Evolutionary conservation across 441 rosid species (phyloP), one percentile per base, ranked within the genome.

Genomic region (Jatropha podagrica): DNA sequence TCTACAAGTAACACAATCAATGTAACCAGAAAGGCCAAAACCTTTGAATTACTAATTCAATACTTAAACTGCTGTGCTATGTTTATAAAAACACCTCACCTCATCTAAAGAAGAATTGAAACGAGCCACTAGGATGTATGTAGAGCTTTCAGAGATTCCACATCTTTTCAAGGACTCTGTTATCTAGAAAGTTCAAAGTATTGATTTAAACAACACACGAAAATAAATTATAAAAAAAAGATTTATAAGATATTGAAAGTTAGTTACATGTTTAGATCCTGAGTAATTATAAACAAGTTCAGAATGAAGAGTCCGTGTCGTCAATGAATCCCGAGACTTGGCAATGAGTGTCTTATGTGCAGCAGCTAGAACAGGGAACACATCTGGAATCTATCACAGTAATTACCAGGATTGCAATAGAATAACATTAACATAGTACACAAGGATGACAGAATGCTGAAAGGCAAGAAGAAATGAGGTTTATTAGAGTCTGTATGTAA

Each of bases 81-180:
- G 64, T 56, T 67, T 58, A 60, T n/a, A 63, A 32, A 44, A n/a
- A 72, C 65, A 58, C 66, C 76, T 83, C 67, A 96, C 98, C 90
- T 91, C 96, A 70, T 86, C 83, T 5, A 77, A 74, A 37, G 94
- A 85, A 79, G 92, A 87, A 78, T 88, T 84, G 78, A 94, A 91
- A 73, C 91, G 89, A n/a, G 96, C 97, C 7, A 88, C 95, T 14
- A 96, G 85, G 74, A 94, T 83, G 80, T 86, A 94, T 12, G 87
- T 87, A n/a, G 93, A 62, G 83, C 37, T 86, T 23, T 90, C 92
- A 0, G 97, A 88, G 65, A 92, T 93, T 72, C 97, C 98, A 69
- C 90, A 96, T 83, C 97, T 85, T 86, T 92, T 92, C 80, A 96
- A 78, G 32, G 99, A 94, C 74, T 96, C 98, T 20, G 96, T 87